Evolutionary conservation across 2,329 filamentous ascomycete species (phyloP).

Genomic region (Ploettnerulaceae sp.): DNA sequence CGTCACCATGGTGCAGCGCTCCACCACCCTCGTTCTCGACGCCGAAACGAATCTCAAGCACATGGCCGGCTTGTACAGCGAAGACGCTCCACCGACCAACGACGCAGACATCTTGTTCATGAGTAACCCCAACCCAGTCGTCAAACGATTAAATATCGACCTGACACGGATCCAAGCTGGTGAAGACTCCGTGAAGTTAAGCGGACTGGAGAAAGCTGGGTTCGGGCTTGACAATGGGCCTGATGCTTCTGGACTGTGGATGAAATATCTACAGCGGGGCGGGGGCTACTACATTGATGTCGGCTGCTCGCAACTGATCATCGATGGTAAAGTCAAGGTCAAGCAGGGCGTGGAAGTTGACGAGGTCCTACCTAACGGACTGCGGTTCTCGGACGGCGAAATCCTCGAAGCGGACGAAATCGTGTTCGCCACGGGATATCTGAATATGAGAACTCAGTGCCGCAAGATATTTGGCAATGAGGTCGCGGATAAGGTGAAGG

Average conservation of each 20-base stretch:
- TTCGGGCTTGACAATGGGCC: conserved; percentile 56
- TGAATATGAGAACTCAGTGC: conserved; percentile 49
- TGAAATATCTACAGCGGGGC: conserved; percentile 57
- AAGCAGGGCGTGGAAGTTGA: conserved; percentile 44
- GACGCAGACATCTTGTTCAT: conserved; percentile 60
- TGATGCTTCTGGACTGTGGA: conserved; percentile 48
- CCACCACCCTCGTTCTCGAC: conserved; percentile 58
- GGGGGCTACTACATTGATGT: conserved; percentile 57
- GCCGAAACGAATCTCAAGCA: conserved; percentile 42
- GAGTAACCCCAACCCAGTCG: conserved; percentile 52
- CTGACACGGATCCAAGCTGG: conserved; percentile 37
- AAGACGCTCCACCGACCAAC: conserved; percentile 47
- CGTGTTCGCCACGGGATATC: conserved; percentile 45
- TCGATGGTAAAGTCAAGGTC: conserved; percentile 50
- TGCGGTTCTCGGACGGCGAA: conserved; percentile 42
- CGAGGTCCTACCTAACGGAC: conserved; percentile 37
- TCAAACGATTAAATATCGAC: conserved; percentile 54
- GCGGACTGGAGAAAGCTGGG: conserved; percentile 49
- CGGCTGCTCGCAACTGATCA: conserved; percentile 48
- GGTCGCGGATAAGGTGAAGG: conserved; percentile 43
- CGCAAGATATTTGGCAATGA: conserved; percentile 47
- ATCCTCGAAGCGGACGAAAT: conserved; percentile 50
- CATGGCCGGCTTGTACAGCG: conserved; percentile 39
- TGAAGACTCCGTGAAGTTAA: conserved; percentile 38
- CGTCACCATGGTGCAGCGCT: conserved; percentile 66